phyloP scores from a whole-genome alignment of 164 flowering plant species.

The Stephania yunnanensis region DNA sequence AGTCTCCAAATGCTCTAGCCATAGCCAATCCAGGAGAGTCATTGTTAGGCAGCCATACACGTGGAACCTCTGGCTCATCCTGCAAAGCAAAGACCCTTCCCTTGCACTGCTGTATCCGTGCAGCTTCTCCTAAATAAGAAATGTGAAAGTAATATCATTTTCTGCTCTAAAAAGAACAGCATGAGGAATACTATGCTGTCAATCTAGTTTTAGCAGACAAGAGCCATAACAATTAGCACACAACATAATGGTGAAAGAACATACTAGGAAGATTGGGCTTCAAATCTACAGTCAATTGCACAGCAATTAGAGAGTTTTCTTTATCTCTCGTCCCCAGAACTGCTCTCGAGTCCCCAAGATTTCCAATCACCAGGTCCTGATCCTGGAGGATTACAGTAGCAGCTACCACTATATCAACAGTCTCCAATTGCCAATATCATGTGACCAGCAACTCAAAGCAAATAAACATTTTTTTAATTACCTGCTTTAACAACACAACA shows the following conservation, averaged over 20 bases:
- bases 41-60: conserved; percentile 78
- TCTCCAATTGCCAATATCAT: background rate
- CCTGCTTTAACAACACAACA: conserved; percentile 67
- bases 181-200: background rate
- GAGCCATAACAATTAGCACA: background rate
- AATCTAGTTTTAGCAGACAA: background rate
- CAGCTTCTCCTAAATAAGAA: conserved; percentile 71
- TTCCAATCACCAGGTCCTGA: conserved; percentile 51
- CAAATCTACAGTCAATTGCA: conserved; percentile 71
- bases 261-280: conserved; percentile 68
- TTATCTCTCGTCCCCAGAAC: conserved; percentile 52
- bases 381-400: conserved; percentile 31
- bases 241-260: background rate
- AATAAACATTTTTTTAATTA: conserved; percentile 12
- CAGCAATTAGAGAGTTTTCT: conserved; percentile 39
- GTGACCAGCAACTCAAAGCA: background rate
- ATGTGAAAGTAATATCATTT: background rate
- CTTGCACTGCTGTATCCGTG: conserved; percentile 82
- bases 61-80: conserved; percentile 95
- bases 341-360: conserved; percentile 72
- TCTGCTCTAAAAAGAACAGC: background rate
- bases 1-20: conserved; percentile 81
- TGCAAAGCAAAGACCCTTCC: conserved; percentile 97
- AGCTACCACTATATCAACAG: conserved; percentile 4
- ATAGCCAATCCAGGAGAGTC: conserved; percentile 82